phyloP scores from a whole-genome alignment of 106 monocot genomes.

The Dendrobium officinale region DNA sequence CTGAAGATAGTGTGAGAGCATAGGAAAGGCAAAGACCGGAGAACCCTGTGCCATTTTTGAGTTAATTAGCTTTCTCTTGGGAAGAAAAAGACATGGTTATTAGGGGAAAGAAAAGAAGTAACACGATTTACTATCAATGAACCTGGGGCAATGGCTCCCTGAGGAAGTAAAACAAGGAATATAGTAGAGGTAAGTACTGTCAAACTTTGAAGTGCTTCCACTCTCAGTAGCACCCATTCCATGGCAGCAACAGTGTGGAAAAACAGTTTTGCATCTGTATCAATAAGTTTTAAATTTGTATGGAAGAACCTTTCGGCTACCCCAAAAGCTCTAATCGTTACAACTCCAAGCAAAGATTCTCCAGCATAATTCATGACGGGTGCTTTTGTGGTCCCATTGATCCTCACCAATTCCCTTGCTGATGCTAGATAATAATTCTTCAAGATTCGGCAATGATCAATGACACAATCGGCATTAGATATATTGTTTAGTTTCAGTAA shows the following conservation, averaged over 20 bases:
- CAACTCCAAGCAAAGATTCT: slow-evolving; percentile 54
- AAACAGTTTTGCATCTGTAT: slow-evolving; percentile 54
- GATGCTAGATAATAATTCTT: slow-evolving; percentile 69
- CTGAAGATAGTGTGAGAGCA: slow-evolving; percentile 46
- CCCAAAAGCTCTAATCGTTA: slow-evolving; percentile 61
- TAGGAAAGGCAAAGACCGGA: slow-evolving; percentile 70
- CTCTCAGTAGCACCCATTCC: slow-evolving; percentile 65
- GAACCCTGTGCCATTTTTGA: slow-evolving; percentile 33
- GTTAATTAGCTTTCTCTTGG: neutral
- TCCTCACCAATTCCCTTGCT: slow-evolving; percentile 64
- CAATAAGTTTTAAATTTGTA: slow-evolving; percentile 49
- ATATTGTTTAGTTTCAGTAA: neutral
- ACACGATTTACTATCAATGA: neutral
- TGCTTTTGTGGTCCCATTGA: slow-evolving; percentile 85
- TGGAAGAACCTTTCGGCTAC: slow-evolving; percentile 33
- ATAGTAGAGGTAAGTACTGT: slow-evolving; percentile 45
- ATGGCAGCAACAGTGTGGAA: slow-evolving; percentile 53
- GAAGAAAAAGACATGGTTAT: neutral
- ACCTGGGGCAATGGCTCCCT: slow-evolving; percentile 45
- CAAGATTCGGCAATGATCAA: neutral
- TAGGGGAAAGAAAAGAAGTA: neutral
- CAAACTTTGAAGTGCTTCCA: slow-evolving; percentile 55
- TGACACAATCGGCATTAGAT: neutral
- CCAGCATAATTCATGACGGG: slow-evolving; percentile 58
- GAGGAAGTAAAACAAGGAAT: slow-evolving; percentile 42